These are phyloP conservation scores for Candida pseudofarinosa DNA, from an alignment of 805 yeast species.

Conservation along the genomic window DNA sequence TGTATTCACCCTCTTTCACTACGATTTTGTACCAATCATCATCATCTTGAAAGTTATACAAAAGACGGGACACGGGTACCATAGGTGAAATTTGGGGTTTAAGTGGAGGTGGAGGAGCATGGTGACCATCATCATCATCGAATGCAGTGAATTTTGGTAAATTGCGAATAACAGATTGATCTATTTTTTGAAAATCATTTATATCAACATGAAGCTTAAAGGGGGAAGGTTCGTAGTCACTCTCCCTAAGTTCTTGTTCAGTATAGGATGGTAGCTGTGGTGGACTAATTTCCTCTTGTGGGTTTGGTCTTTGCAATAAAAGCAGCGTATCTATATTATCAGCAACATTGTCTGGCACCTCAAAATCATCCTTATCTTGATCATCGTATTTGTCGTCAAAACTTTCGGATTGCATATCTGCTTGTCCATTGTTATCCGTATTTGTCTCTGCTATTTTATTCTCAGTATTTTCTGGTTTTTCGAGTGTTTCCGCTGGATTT, in stretches of 20 bases:
- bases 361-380: not conserved
- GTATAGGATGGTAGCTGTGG: conserved; percentile 24
- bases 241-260: conserved; percentile 9
- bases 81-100: conserved; percentile 28
- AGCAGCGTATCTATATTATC: conserved; percentile 27
- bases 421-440: not conserved
- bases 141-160: conserved; percentile 48
- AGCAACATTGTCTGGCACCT: not conserved
- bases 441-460: conserved; percentile 1
- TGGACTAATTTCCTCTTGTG: conserved; percentile 26
- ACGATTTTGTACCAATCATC: conserved; percentile 58
- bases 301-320: conserved; percentile 20
- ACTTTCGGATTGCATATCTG: conserved; percentile 6
- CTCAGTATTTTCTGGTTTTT: conserved; percentile 4
- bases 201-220: conserved; percentile 45
- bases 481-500: not conserved
- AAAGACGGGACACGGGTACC: conserved; percentile 61
- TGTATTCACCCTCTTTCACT: conserved; percentile 34
- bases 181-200: conserved; percentile 41
- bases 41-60: conserved; percentile 62
- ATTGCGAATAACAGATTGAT: conserved; percentile 44
- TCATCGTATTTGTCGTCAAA: conserved; percentile 5
- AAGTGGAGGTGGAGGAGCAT: conserved; percentile 16
- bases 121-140: conserved; percentile 23
- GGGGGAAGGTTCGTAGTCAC: conserved; percentile 19